phyloP scores from a whole-genome alignment of 441 rosid genomes.

The Populus trichocarpa region DNA sequence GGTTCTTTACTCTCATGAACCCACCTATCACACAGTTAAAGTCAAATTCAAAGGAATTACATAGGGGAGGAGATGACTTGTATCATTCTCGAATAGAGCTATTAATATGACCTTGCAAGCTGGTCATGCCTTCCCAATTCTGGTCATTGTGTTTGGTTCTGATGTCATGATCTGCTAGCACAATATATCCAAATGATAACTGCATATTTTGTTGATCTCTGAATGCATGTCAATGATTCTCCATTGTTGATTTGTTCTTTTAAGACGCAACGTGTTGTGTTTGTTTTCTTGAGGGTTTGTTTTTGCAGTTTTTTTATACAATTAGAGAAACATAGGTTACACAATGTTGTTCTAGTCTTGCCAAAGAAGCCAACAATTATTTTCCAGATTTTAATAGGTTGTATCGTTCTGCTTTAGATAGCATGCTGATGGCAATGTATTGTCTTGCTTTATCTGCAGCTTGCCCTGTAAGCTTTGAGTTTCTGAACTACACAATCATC shows the following conservation, averaged over 20 bases:
- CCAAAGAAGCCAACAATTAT: not conserved
- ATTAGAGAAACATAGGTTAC: not conserved
- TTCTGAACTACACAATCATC: constrained; percentile 51
- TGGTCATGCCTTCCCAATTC: not conserved
- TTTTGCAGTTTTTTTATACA: not conserved
- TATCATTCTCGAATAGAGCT: not conserved
- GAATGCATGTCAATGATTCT: not conserved
- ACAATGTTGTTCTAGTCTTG: not conserved
- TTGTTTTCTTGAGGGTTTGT: not conserved
- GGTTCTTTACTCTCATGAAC: not conserved
- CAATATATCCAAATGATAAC: not conserved
- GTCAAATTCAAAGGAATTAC: not conserved
- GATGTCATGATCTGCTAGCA: not conserved
- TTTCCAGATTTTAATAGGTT: not conserved
- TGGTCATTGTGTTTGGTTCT: not conserved
- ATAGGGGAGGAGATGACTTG: not conserved
- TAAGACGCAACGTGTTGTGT: not conserved
- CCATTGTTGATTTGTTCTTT: not conserved
- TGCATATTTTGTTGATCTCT: not conserved
- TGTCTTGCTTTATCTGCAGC: constrained; percentile 31
- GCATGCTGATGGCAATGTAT: not conserved
- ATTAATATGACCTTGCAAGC: not conserved
- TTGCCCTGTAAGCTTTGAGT: constrained; percentile 64
- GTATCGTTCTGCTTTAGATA: not conserved
- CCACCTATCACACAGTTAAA: not conserved